Evolutionary conservation across 148 eudicot species (phyloP).

Genomic region (Camellia japonica): DNA sequence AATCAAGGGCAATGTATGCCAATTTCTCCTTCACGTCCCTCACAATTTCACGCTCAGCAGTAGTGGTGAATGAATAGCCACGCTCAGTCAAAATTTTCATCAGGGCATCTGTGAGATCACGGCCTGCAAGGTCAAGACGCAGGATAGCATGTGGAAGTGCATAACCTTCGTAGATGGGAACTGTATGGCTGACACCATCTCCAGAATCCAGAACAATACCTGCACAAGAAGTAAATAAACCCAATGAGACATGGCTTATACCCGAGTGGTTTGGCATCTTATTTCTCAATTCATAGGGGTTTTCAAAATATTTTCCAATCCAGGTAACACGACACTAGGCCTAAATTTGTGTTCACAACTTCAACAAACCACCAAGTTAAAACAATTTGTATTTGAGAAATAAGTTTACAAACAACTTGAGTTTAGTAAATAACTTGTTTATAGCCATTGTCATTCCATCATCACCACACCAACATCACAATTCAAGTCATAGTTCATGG

Average conservation of each 20-base stretch:
- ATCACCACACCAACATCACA: neutral
- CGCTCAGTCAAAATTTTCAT: conserved; percentile 17
- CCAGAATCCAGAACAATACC: conserved; percentile 20
- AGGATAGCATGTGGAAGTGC: conserved; percentile 18
- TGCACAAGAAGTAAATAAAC: neutral
- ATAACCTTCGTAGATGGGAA: conserved; percentile 19
- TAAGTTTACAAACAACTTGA: too few species aligned
- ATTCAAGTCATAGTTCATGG: neutral
- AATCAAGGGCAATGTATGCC: conserved; percentile 18
- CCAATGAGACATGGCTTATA: neutral
- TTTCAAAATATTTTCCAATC: too few species aligned
- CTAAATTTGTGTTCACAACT: too few species aligned
- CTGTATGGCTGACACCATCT: conserved; percentile 16
- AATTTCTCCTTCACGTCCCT: conserved; percentile 21
- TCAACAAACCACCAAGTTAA: too few species aligned
- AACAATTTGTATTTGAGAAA: too few species aligned
- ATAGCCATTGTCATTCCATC: neutral
- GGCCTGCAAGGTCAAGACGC: conserved; percentile 18
- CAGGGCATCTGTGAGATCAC: conserved; percentile 19
- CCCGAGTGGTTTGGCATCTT: too few species aligned
- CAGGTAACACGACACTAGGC: too few species aligned
- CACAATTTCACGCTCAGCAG: conserved; percentile 21
- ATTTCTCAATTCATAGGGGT: too few species aligned
- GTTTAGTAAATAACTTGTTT: too few species aligned
- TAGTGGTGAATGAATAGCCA: conserved; percentile 20